phyloP scores from a whole-genome alignment of 768 basidiomycete genomes.

The Mycena maculata region DNA sequence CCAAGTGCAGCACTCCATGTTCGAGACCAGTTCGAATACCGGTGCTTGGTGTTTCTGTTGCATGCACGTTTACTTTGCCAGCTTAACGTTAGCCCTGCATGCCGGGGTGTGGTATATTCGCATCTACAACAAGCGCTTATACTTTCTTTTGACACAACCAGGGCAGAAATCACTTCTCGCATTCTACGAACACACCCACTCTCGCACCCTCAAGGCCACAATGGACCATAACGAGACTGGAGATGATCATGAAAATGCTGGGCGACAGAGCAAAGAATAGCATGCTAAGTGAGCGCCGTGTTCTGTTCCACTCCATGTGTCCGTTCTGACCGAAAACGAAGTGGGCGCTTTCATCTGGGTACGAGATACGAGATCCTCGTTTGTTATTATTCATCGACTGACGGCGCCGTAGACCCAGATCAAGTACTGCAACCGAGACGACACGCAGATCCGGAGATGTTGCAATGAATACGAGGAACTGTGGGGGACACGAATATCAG shows the following conservation, averaged over 20 bases:
- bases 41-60: conserved; percentile 86
- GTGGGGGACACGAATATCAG: conserved; percentile 71
- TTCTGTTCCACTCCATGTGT: conserved; percentile 5
- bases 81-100: conserved; percentile 71
- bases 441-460: conserved; percentile 67
- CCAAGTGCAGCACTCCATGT: conserved; percentile 76
- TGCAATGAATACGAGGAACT: conserved; percentile 71
- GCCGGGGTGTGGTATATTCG: conserved; percentile 53
- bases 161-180: conserved; percentile 16
- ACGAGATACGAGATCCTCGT: conserved; percentile 43
- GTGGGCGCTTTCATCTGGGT: conserved; percentile 77
- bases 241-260: conserved; percentile 58
- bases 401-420: conserved; percentile 63
- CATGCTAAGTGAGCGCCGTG: conserved; percentile 51
- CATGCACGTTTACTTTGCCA: conserved; percentile 80
- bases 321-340: conserved; percentile 41
- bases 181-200: conserved; percentile 20
- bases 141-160: background rate
- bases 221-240: conserved; percentile 57
- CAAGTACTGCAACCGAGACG: conserved; percentile 71
- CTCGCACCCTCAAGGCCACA: conserved; percentile 44
- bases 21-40: conserved; percentile 81
- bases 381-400: conserved; percentile 4
- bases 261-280: conserved; percentile 64
- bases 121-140: background rate